Base-by-base conservation (phyloP, 2,329 filamentous ascomycete species). In the Phaeosphaeriaceae sp. region DNA sequence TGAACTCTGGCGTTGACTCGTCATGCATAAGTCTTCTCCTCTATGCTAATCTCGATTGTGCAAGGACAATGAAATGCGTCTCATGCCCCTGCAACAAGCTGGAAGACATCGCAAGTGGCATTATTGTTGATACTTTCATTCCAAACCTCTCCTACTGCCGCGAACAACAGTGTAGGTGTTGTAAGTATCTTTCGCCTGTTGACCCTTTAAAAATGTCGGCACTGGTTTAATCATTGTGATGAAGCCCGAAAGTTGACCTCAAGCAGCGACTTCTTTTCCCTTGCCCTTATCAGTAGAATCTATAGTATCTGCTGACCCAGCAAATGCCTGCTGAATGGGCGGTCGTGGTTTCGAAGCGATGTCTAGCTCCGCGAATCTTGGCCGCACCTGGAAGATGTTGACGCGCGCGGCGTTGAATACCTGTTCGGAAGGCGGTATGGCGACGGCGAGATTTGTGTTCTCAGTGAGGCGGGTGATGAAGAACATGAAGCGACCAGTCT, bases 401-500 rank as follows among this genome's bases (percentile, higher is more conserved):
- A 97, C 84, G 77, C 95, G 88, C 13, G 94, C 94, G 54, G 91
- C 89, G 70, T 98, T 97, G 82, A 97, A 97, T 6, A 92, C 87
- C 21, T 92, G 92, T 78, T 98, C 94, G 23, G 94, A 94, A 0
- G 94, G 93, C 0, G 95, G 94, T 65, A 97, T 87, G 35, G 96
- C 90, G 9, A 96, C 92, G 72, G 97, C 92, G 60, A 99, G 89
- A 73, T 98, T 98, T 2, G 95, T 99, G 79, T 99, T 99, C 54
- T 95, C 96, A 1, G 95, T 99, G 67, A 99, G 93, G 67, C 96
- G 92, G 64, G 93, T 92, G 64, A 97, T 92, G 76, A 98, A 97
- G 78, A 97, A 90, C 79, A 93, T 96, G 82, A 98, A 98, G 59
- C 86, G 86, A 47, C 87, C 83, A 55, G 91, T 89, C 78, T 93